These are phyloP conservation scores for Gossypium arboreum DNA, from an alignment of 345 rosid species.

Conservation along the genomic window DNA sequence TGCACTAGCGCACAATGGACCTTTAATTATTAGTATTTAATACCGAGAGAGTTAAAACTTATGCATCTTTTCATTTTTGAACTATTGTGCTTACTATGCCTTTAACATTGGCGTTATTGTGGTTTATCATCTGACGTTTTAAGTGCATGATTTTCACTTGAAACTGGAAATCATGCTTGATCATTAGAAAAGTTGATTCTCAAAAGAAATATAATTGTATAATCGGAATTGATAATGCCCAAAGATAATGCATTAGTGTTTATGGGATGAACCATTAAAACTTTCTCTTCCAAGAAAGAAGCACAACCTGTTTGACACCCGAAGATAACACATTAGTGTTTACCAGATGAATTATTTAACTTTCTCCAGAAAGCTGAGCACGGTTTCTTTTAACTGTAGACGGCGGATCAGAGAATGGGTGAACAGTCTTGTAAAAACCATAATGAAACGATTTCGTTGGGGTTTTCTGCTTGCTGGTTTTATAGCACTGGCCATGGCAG, in stretches of 20 bases:
- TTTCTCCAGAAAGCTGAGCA: conserved; percentile 1
- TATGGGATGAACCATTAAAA: not conserved
- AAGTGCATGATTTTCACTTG: conserved; percentile 4
- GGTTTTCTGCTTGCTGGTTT: conserved; percentile 62
- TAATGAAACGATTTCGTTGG: conserved; percentile 70
- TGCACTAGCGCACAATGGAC: not conserved
- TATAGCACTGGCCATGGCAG: conserved; percentile 63
- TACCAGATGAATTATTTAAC: not conserved
- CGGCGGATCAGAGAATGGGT: conserved; percentile 53
- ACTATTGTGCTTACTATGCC: not conserved
- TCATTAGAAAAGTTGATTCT: not conserved
- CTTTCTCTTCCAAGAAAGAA: not conserved
- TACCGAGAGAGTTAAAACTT: not conserved
- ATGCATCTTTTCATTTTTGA: not conserved
- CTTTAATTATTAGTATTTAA: not conserved
- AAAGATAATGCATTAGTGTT: not conserved
- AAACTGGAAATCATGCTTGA: not conserved
- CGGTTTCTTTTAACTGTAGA: conserved; percentile 25
- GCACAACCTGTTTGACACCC: not conserved
- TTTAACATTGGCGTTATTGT: not conserved
- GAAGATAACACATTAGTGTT: not conserved
- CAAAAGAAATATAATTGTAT: not conserved
- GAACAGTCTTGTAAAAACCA: conserved; percentile 45
- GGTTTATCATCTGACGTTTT: not conserved
- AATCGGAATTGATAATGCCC: not conserved